Evolutionary conservation across 2,329 filamentous ascomycete genomes (phyloP).

Genomic region (Parastagonospora avenae): DNA sequence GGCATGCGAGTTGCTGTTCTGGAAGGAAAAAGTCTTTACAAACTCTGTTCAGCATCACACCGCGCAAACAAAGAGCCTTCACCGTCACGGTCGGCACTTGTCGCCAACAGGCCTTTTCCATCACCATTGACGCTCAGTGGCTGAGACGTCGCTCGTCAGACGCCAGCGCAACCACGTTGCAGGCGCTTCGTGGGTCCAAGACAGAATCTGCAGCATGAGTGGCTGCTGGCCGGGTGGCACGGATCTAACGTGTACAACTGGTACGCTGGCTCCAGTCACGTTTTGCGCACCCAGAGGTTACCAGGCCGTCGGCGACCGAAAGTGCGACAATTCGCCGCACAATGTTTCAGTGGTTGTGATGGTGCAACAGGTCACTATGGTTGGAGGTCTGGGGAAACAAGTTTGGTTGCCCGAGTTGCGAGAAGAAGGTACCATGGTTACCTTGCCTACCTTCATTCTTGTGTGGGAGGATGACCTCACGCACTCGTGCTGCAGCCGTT

Average conservation of each 20-base stretch:
- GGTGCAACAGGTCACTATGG: slow-evolving; percentile 26
- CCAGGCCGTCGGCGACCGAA: slow-evolving; percentile 13
- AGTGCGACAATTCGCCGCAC: slow-evolving; percentile 21
- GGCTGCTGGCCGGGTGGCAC: not conserved
- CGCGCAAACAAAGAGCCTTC: not conserved
- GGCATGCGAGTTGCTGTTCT: not conserved
- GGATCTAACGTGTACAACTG: slow-evolving; percentile 2
- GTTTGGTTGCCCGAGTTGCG: not conserved
- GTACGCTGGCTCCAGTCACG: slow-evolving; percentile 22
- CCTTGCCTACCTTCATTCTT: slow-evolving; percentile 1
- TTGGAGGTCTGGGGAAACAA: slow-evolving; percentile 3
- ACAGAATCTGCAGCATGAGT: not conserved
- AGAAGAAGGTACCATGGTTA: not conserved
- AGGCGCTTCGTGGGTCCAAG: slow-evolving; percentile 8
- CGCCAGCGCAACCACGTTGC: slow-evolving; percentile 29
- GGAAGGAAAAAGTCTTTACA: slow-evolving; percentile 4
- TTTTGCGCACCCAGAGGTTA: slow-evolving; percentile 9
- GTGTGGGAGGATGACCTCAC: slow-evolving; percentile 3
- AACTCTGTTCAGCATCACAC: not conserved
- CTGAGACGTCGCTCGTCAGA: slow-evolving; percentile 18
- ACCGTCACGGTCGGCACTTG: not conserved
- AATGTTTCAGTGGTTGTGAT: slow-evolving; percentile 22
- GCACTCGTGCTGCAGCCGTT: not conserved
- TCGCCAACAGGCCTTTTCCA: not conserved
- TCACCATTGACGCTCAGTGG: slow-evolving; percentile 7